A percentile compares a stretch with the other conserved stretches of the same genome.
These are phyloP conservation scores for Aureobasidium musti DNA, from an alignment of 2,329 filamentous ascomycete species.

Conservation along the genomic window DNA sequence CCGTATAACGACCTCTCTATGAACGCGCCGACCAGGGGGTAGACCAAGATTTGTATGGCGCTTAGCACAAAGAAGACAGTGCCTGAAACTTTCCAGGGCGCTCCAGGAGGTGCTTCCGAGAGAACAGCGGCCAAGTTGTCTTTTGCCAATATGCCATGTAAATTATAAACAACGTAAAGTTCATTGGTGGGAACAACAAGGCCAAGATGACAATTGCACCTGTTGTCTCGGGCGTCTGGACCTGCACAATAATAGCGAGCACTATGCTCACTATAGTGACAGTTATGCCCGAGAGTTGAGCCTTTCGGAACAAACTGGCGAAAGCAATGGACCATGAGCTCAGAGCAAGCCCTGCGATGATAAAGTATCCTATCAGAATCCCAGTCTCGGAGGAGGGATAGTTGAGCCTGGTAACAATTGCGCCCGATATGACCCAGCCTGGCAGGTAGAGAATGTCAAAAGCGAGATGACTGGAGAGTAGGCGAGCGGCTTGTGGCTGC, in stretches of 20 bases:
- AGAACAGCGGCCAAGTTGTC: constrained; percentile 63
- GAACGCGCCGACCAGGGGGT: constrained; percentile 71
- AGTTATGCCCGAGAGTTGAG: constrained; percentile 83
- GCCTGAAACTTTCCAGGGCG: constrained; percentile 65
- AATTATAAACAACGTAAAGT: constrained; percentile 82
- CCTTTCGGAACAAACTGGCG: constrained; percentile 80
- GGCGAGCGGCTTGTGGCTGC: constrained; percentile 75
- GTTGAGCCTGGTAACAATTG: constrained; percentile 65
- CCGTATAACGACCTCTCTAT: constrained; percentile 76
- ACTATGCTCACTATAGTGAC: constrained; percentile 72
- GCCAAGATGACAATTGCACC: constrained; percentile 68
- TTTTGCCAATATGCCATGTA: constrained; percentile 74
- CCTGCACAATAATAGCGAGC: constrained; percentile 79
- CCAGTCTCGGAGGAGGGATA: constrained; percentile 49
- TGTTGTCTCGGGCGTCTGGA: constrained; percentile 63
- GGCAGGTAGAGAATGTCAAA: constrained; percentile 79
- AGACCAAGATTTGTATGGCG: constrained; percentile 74
- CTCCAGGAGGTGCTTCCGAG: constrained; percentile 58
- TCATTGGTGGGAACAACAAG: constrained; percentile 81
- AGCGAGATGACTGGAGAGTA: constrained; percentile 75
- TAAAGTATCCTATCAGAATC: constrained; percentile 61
- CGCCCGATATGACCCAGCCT: constrained; percentile 75
- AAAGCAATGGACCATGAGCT: constrained; percentile 79
- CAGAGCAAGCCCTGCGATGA: constrained; percentile 74
- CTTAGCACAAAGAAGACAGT: constrained; percentile 77